phyloP scores from a whole-genome alignment of 805 yeast species.

The Candida awuae region DNA sequence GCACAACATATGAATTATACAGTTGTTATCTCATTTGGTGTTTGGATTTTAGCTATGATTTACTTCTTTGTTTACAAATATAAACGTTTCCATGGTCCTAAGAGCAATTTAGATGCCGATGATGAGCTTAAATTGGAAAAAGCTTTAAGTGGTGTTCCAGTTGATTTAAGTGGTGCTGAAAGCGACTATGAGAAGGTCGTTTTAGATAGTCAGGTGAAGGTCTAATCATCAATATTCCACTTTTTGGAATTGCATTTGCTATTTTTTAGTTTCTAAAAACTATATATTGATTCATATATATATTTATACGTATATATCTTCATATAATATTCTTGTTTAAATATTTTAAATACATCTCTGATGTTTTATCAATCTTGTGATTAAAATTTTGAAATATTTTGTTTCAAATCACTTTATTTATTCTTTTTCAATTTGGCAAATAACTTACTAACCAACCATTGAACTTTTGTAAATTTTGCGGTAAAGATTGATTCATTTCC shows the following conservation, averaged over 20 bases:
- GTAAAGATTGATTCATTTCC: slow-evolving; percentile 28
- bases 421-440: slow-evolving; percentile 15
- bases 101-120: slow-evolving; percentile 15
- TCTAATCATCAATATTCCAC: background rate
- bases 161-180: slow-evolving; percentile 1
- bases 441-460: slow-evolving; percentile 28
- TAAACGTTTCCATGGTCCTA: slow-evolving; percentile 48
- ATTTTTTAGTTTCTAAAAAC: no score
- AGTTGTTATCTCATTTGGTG: slow-evolving; percentile 28
- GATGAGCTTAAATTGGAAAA: slow-evolving; percentile 1
- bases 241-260: no score
- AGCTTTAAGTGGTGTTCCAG: background rate
- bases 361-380: no score
- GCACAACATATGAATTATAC: slow-evolving; percentile 28
- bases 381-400: no score
- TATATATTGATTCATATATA: no score
- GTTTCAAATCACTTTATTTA: slow-evolving; percentile 3
- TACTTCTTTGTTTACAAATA: slow-evolving; percentile 45
- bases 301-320: no score
- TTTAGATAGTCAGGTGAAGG: background rate
- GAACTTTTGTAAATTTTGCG: slow-evolving; percentile 20
- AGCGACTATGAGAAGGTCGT: slow-evolving; percentile 1
- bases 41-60: slow-evolving; percentile 46
- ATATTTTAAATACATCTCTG: no score
- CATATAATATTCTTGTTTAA: no score